Percentiles rank a stretch among this genome's conserved stretches.
Evolutionary conservation across 2,329 filamentous ascomycete species (phyloP).

Genomic region (Septoria linicola): DNA sequence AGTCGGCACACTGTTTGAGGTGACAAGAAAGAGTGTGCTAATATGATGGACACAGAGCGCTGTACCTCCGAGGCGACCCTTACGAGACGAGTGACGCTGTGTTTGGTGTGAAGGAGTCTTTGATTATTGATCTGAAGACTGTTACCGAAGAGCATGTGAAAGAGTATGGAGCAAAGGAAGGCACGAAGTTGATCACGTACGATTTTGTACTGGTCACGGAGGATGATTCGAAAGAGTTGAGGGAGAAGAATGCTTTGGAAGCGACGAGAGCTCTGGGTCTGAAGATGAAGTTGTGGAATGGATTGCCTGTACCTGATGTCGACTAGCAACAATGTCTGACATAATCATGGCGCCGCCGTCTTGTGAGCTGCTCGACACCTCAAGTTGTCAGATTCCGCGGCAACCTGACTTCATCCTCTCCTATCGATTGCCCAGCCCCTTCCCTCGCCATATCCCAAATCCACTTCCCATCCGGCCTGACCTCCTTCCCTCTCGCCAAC

Average conservation of each 20-base stretch:
- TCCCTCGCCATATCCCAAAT: conserved; percentile 72
- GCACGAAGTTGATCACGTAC: conserved; percentile 55
- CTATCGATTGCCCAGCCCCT: conserved; percentile 61
- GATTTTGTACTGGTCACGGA: conserved; percentile 77
- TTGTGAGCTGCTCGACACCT: no score
- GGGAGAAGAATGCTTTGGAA: conserved; percentile 64
- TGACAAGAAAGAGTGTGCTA: conserved; percentile 20
- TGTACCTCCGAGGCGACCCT: conserved; percentile 74
- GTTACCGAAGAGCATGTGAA: conserved; percentile 54
- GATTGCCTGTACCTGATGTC: conserved; percentile 71
- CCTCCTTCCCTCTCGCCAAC: conserved; percentile 57
- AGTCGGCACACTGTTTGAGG: no score
- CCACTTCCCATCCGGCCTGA: conserved; percentile 64
- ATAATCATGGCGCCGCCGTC: no score
- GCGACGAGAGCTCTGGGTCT: conserved; percentile 66
- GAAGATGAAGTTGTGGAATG: conserved; percentile 71
- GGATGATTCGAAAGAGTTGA: conserved; percentile 64
- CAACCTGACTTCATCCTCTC: conserved; percentile 60
- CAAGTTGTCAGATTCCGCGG: conserved; percentile 43
- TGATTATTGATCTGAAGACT: conserved; percentile 65
- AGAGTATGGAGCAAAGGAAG: conserved; percentile 64
- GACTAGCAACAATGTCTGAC: no score
- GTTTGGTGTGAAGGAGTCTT: conserved; percentile 79
- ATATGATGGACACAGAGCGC: conserved; percentile 64
- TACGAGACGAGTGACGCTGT: conserved; percentile 83